A percentile compares a stretch with the other conserved stretches of the same genome.
Evolutionary conservation across 768 basidiomycete species (phyloP).

Genomic region (Daedaleopsis nitida): DNA sequence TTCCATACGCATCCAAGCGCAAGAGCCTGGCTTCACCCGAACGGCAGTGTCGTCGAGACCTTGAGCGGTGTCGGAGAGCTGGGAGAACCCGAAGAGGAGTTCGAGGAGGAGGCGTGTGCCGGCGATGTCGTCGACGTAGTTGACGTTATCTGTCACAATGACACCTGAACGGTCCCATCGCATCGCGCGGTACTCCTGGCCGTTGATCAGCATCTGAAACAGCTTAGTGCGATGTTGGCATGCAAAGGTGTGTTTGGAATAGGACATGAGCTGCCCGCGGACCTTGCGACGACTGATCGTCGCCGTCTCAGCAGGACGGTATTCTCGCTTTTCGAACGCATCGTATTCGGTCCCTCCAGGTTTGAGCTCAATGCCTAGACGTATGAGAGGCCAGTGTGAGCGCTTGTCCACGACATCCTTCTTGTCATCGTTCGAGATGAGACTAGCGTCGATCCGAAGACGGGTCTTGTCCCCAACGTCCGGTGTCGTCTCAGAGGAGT

Average conservation of each 20-base stretch:
- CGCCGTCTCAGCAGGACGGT: no score
- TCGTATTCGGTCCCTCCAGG: no score
- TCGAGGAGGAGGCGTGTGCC: background rate
- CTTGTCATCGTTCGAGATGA: no score
- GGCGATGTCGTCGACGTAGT: conserved; percentile 1
- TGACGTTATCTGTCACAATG: background rate
- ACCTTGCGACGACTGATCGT: background rate
- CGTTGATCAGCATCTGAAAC: background rate
- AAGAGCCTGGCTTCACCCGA: background rate
- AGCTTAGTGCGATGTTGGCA: background rate
- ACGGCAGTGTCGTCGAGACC: conserved; percentile 6
- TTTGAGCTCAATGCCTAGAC: no score
- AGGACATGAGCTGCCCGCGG: background rate
- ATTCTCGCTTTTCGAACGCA: no score
- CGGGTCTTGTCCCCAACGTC: no score
- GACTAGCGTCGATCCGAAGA: no score
- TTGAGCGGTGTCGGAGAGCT: background rate
- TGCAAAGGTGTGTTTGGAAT: background rate
- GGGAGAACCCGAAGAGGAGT: background rate
- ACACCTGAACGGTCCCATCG: conserved; percentile 3
- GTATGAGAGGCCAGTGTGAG: no score
- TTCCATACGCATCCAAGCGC: background rate
- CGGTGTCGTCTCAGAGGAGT: no score
- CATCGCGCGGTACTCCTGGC: background rate
- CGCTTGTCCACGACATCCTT: no score